A percentile compares a stretch with the other conserved stretches of the same genome.
phyloP scores from a whole-genome alignment of 202 grass and related monocot species.

The Setaria viridis region DNA sequence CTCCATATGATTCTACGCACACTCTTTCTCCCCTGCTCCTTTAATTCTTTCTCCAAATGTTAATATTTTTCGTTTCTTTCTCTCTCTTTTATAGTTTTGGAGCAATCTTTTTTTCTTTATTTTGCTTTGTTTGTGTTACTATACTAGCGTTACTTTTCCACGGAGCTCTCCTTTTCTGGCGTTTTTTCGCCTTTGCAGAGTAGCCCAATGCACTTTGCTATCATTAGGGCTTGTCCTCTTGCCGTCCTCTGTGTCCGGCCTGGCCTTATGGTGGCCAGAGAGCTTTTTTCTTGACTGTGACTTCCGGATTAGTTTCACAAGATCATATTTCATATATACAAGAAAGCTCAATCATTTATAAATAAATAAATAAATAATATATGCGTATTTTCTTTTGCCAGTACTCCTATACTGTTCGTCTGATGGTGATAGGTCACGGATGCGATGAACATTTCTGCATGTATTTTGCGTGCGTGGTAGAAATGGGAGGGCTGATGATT shows the following conservation, averaged over 20 bases:
- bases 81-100: not conserved
- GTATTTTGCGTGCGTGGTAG: not conserved
- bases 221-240: conserved; percentile 61
- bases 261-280: conserved; percentile 36
- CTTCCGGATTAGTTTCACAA: conserved; percentile 39
- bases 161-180: conserved; percentile 64
- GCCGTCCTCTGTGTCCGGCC: conserved; percentile 48
- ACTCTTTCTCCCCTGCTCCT: not conserved
- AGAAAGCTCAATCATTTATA: not conserved
- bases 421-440: not conserved
- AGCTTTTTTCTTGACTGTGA: conserved; percentile 61
- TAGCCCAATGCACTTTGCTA: conserved; percentile 42
- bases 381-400: not conserved
- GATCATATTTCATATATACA: conserved; percentile 10
- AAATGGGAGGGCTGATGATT: not conserved
- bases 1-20: conserved; percentile 39
- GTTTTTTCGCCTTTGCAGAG: conserved; percentile 54
- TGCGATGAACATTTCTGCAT: not conserved
- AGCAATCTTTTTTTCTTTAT: not conserved
- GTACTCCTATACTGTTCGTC: not conserved
- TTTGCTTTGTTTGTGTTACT: conserved; percentile 40
- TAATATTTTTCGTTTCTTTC: conserved; percentile 1
- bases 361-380: not conserved
- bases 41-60: conserved; percentile 16
- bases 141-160: conserved; percentile 20